A percentile compares a stretch with the other conserved stretches of the same genome.
phyloP scores from a whole-genome alignment of 2,329 filamentous ascomycete genomes.

The Zopfia rhizophila region DNA sequence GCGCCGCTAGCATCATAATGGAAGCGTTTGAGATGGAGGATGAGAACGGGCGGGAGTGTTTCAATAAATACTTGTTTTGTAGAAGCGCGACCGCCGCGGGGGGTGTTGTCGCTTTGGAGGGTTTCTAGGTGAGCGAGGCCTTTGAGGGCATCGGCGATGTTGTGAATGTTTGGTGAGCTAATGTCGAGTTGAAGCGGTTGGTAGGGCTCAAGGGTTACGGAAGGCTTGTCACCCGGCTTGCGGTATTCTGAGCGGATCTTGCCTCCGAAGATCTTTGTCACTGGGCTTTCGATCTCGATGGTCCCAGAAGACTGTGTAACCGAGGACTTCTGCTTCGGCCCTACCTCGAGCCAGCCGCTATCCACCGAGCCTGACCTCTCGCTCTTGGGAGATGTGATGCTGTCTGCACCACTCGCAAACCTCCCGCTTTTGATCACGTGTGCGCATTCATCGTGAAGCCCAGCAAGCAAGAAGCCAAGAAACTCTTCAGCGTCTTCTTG shows the following conservation, averaged over 20 bases:
- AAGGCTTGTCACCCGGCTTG: conserved; percentile 86
- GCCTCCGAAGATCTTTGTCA: conserved; percentile 95
- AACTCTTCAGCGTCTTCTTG: conserved; percentile 99
- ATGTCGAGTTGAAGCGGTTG: conserved; percentile 96
- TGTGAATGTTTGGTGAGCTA: conserved; percentile 83
- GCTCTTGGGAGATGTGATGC: conserved; percentile 55
- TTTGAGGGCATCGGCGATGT: conserved; percentile 90
- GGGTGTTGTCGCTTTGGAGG: conserved; percentile 82
- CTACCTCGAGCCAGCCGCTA: conserved; percentile 93
- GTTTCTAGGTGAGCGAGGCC: conserved; percentile 85
- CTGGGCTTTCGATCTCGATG: conserved; percentile 77
- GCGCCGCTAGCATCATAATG: conserved; percentile 92
- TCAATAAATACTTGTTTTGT: conserved; percentile 98
- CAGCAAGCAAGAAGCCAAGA: conserved; percentile 89
- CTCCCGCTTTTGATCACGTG: conserved; percentile 72
- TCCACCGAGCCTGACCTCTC: conserved; percentile 59
- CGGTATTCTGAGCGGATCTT: conserved; percentile 89
- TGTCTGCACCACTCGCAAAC: conserved; percentile 37
- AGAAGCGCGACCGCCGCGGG: conserved; percentile 79
- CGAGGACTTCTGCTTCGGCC: conserved; percentile 86
- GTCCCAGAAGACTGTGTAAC: conserved; percentile 87
- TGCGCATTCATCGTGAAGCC: conserved; percentile 91
- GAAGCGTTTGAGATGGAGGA: conserved; percentile 96
- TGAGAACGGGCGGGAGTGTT: conserved; percentile 87
- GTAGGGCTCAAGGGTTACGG: conserved; percentile 91